Percentiles rank a stretch among this genome's conserved stretches.
These are phyloP conservation scores for Abrus precatorius DNA, from an alignment of 306 rosid genomes.

Conservation along the genomic window DNA sequence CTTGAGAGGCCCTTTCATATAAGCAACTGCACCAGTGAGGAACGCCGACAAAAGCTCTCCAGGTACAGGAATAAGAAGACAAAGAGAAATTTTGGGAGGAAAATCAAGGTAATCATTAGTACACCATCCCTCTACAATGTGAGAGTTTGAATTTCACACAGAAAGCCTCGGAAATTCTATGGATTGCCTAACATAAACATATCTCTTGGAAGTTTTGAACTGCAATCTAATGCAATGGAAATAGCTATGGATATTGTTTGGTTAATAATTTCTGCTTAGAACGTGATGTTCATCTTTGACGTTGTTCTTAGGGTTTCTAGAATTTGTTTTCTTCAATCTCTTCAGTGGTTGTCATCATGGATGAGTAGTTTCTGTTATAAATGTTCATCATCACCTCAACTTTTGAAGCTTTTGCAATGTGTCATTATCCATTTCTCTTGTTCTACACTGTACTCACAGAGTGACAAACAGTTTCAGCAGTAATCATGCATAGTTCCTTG, in stretches of 20 bases:
- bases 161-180: constrained; percentile 8
- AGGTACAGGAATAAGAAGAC: constrained; percentile 94
- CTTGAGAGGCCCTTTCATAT: constrained; percentile 64
- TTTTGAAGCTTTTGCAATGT: neutral
- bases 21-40: constrained; percentile 80
- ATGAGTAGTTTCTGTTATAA: neutral
- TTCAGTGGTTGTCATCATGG: constrained; percentile 3
- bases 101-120: constrained; percentile 80
- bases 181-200: neutral
- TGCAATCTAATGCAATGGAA: neutral
- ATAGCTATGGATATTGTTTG: neutral
- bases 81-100: constrained; percentile 96
- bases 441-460: neutral
- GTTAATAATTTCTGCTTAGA: constrained; percentile 1
- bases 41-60: constrained; percentile 88
- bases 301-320: constrained; percentile 16
- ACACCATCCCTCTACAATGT: neutral
- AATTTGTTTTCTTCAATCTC: constrained; percentile 9
- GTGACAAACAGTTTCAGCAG: neutral
- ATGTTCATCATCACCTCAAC: neutral
- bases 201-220: neutral
- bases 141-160: constrained; percentile 6
- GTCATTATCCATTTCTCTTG: neutral
- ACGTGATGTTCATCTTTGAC: constrained; percentile 16
- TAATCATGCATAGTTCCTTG: neutral